Base-by-base conservation (phyloP, 176 grass and related monocot genomes). In the Zea luxurians region DNA sequence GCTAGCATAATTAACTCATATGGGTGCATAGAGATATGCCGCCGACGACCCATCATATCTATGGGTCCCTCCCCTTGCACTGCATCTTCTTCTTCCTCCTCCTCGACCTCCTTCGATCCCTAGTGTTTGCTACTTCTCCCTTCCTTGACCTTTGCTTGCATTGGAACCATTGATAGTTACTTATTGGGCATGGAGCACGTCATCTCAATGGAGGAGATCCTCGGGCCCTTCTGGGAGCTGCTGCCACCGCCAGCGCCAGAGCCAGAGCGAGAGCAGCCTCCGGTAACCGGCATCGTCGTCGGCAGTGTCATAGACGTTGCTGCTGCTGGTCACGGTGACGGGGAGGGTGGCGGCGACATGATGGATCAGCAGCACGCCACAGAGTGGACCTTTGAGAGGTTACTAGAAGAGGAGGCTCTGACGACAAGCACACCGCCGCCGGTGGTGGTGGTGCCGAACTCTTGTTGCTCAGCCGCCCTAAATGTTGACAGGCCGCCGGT, bases 301-400 rank as follows among this genome's bases (percentile, higher is more conserved):
- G 44, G 21, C 21, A 13, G n/a, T 36, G 21, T 68, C 42, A 1
- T 47, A 4, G 80, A 17, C 13, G 27, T 35, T 7, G 43, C 21
- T 67, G 62, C 4, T 15, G 5, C 40, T 10, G 40, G 17, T 5
- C 64, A 58, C 7, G 74, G 64, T 35, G 16, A 35, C 2, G 48
- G 38, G 10, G 42, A 6, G 6, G 46, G 2, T 66, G 5, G 44
- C 0, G 5, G 44, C 0, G 10, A 4, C 4, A 27, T 70, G 17
- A 71, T 85, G 64, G 71, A 87, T 8, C 52, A 64, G 54, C 52
- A 64, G 54, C 63, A 52, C 52, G 4, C 75, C 11, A 65, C 86
- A 0, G 73, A 89, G 40, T 88, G 88, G 84, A 86, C 41, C 72
- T 89, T 91, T 74, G 78, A 89, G 64, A 84, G 75, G 76, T 86